A percentile compares a stretch with the other conserved stretches of the same genome.
These are phyloP conservation scores for Tuctoria greenei DNA, from an alignment of 176 grass and related monocot genomes.

Conservation along the genomic window DNA sequence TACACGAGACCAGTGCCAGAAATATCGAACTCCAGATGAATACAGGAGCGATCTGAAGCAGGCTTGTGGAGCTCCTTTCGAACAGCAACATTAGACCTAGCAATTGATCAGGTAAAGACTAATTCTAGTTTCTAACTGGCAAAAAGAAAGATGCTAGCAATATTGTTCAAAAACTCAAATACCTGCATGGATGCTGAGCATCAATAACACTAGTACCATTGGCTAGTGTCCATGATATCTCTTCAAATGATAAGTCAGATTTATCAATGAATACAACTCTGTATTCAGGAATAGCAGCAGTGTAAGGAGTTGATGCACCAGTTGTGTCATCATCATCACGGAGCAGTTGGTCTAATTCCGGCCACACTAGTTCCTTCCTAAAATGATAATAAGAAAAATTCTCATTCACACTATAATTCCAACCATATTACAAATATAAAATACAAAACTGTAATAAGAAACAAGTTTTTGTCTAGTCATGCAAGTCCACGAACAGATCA, in stretches of 20 bases:
- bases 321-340: slow-evolving; percentile 60
- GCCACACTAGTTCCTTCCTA: slow-evolving; percentile 93
- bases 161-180: slow-evolving; percentile 14
- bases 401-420: background rate
- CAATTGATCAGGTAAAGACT: slow-evolving; percentile 33
- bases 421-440: slow-evolving; percentile 19
- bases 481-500: background rate
- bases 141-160: slow-evolving; percentile 10
- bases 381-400: slow-evolving; percentile 28
- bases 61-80: slow-evolving; percentile 79
- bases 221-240: slow-evolving; percentile 66
- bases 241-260: slow-evolving; percentile 47
- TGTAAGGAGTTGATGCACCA: slow-evolving; percentile 81
- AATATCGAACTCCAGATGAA: slow-evolving; percentile 92
- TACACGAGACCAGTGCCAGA: slow-evolving; percentile 72
- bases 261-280: slow-evolving; percentile 69
- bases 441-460: background rate
- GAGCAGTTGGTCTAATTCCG: slow-evolving; percentile 82
- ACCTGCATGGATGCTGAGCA: slow-evolving; percentile 85
- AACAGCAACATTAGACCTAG: slow-evolving; percentile 79
- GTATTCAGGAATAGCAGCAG: slow-evolving; percentile 92
- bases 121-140: slow-evolving; percentile 25
- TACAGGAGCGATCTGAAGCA: slow-evolving; percentile 84
- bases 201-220: slow-evolving; percentile 71
- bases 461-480: background rate